Conservation (phyloP, 345 rosid species). For the Chamaenerion angustifolium region DNA sequence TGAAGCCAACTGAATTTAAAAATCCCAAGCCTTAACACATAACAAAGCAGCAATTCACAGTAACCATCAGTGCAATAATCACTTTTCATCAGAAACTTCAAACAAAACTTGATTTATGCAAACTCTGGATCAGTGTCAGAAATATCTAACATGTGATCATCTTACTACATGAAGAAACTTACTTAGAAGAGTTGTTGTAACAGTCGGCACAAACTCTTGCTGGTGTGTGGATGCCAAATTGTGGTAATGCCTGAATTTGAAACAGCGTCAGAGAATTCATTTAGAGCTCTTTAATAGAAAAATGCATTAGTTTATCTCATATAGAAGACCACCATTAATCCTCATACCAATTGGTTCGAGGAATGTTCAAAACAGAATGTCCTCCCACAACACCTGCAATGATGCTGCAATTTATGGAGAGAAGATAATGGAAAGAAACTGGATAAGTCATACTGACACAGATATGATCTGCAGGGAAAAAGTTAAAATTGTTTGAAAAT, state of each 20-base stretch:
- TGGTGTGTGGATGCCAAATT: constrained; percentile 34
- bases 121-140: too few relatives aligned
- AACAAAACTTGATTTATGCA: too few relatives aligned
- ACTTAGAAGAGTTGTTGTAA: constrained; percentile 37
- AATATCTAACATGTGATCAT: too few relatives aligned
- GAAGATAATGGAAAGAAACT: not conserved
- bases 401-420: constrained; percentile 37
- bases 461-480: not conserved
- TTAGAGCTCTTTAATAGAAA: too few relatives aligned
- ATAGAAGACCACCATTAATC: not conserved
- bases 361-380: constrained; percentile 67
- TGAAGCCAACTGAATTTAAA: too few relatives aligned
- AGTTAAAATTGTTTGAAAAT: too few relatives aligned
- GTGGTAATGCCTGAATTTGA: constrained; percentile 39
- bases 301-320: too few relatives aligned
- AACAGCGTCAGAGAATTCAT: not conserved
- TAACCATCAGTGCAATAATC: too few relatives aligned
- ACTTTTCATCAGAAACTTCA: too few relatives aligned
- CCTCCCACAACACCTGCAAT: constrained; percentile 68
- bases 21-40: too few relatives aligned
- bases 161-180: constrained; percentile 4
- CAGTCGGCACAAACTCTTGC: constrained; percentile 69
- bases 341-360: constrained; percentile 48
- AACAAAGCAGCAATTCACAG: too few relatives aligned
- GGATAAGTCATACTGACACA: constrained; percentile 13